Base-by-base conservation (phyloP, 495 filamentous ascomycete genomes). In the Elaphomyces granulatus region DNA sequence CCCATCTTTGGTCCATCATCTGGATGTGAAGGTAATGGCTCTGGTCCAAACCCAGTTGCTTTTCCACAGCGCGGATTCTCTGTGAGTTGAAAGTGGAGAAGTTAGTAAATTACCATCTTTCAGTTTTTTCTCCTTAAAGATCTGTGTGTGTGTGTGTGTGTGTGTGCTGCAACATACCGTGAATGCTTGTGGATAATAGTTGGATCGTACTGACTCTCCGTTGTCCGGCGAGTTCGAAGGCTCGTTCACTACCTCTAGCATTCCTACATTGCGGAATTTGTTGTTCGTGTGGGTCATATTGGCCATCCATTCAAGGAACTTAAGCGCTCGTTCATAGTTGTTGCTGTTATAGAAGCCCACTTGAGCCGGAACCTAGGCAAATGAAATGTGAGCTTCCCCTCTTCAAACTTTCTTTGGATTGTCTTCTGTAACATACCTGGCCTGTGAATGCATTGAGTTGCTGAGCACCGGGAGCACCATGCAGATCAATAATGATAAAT, bases 401-500 rank as follows among this genome's bases (percentile, higher is more conserved):
- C n/a, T n/a, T n/a, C n/a, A n/a, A n/a, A n/a, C n/a, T n/a, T n/a
- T n/a, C n/a, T n/a, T n/a, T n/a, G n/a, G n/a, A n/a, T n/a, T n/a
- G n/a, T n/a, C n/a, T n/a, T n/a, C n/a, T 28, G 8, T 9, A 18
- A 47, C 52, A 26, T 42, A 59, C 59, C 40, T 77, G 72, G 3
- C 74, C 75, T 3, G 77, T 79, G 46, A 64, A 66, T 7, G 70
- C 42, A 34, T 80, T 65, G 1, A 56, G 34, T 0, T 67, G 40
- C 42, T 81, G 76, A 0, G 70, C 68, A 10, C 70, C 75, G 0
- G 77, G 75, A 1, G 70, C 74, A n/a, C 72, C 75, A 45, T 79
- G 75, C 12, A 78, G 54, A 43, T 77, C 77, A 40, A 80, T 64
- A 34, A 81, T 77, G 40, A 80, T 66, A 49, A 78, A 80, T 32